Evolutionary conservation across 2,329 filamentous ascomycete genomes (phyloP), one percentile per base, ranked within the genome.

Genomic region (Monilinia laxa): DNA sequence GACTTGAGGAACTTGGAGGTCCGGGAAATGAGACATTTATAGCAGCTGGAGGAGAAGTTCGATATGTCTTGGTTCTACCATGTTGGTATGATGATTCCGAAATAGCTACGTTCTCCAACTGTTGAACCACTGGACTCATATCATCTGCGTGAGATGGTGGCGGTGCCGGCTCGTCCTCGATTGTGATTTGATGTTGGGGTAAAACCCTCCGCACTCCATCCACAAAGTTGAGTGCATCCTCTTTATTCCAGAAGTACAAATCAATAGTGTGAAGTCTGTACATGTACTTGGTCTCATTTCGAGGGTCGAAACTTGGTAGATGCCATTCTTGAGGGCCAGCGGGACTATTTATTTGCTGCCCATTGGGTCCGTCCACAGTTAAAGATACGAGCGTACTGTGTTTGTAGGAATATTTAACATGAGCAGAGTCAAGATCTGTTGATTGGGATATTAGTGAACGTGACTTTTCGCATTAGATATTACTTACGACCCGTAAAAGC

Each of bases 171-270:
- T 90, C 88, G 73, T 90, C 86, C 51, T 84, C 79, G n/a, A 91
- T 81, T 47, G 87, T 83, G 42, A 90, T 80, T 69, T 88, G 87
- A 11, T 81, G 78, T 0, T 81, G 75, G 4, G 90, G 87, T 35
- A 92, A 77, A 5, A 92, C 84, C 65, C 86, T 83, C 62, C 88
- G 82, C 65, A 92, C 80, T 18, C 86, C 87, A 72, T 89, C 89
- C 68, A 93, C 79, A 70, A 93, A 91, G 66, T 87, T 83, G 38
- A 87, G 79, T 1, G 90, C 90, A 77, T 93, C 90, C 66, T 87
- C 82, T 68, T 87, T 85, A 0, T 87, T 91, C 89, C 90, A 93
- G 74, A 93, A 90, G 79, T 94, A 94, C 18, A 93, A 80, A 74
- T 93, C 90, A 67, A 93, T 76, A 0, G 88, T 89, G 75, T 92